A percentile compares a stretch with the other conserved stretches of the same genome.
Evolutionary conservation across 140 eudicot genomes (phyloP).

Genomic region (Anethum foeniculum): DNA sequence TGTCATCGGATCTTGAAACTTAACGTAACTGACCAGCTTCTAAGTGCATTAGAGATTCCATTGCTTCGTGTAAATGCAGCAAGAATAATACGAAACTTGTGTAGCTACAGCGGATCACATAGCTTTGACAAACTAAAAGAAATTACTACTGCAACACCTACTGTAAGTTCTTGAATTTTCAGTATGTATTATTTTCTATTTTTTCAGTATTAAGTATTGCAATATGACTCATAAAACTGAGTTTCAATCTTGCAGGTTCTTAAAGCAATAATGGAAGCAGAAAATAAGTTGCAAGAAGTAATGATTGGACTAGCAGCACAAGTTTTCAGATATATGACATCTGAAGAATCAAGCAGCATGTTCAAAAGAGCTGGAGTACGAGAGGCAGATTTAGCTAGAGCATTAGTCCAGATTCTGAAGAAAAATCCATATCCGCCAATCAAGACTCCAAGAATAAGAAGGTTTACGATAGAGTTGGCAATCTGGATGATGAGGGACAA

Average conservation of each 20-base stretch:
- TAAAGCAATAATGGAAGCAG: constrained; percentile 44
- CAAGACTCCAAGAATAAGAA: constrained; percentile 61
- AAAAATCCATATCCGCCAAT: constrained; percentile 46
- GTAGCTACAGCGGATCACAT: constrained; percentile 47
- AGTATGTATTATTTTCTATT: neutral
- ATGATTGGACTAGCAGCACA: constrained; percentile 75
- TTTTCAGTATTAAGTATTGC: neutral
- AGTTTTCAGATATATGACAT: constrained; percentile 58
- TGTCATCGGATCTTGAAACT: constrained; percentile 51
- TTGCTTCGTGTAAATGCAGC: constrained; percentile 56
- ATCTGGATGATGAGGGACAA: constrained; percentile 83
- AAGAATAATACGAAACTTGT: constrained; percentile 54
- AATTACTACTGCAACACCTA: constrained; percentile 47
- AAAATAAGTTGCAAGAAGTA: constrained; percentile 66
- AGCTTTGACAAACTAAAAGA: constrained; percentile 39
- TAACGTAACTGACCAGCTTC: constrained; percentile 32
- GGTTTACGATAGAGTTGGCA: constrained; percentile 61
- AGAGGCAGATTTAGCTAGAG: constrained; percentile 39
- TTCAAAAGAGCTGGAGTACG: constrained; percentile 31
- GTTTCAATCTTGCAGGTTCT: constrained; percentile 41
- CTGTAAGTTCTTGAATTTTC: constrained; percentile 31
- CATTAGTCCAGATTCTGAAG: constrained; percentile 38
- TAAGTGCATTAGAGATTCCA: constrained; percentile 42
- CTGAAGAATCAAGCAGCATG: constrained; percentile 43
- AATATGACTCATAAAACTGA: neutral